A percentile compares a stretch with the other conserved stretches of the same genome.
These are phyloP conservation scores for Fusarium sublunatum DNA, from an alignment of 2,329 filamentous ascomycete species.

Conservation along the genomic window DNA sequence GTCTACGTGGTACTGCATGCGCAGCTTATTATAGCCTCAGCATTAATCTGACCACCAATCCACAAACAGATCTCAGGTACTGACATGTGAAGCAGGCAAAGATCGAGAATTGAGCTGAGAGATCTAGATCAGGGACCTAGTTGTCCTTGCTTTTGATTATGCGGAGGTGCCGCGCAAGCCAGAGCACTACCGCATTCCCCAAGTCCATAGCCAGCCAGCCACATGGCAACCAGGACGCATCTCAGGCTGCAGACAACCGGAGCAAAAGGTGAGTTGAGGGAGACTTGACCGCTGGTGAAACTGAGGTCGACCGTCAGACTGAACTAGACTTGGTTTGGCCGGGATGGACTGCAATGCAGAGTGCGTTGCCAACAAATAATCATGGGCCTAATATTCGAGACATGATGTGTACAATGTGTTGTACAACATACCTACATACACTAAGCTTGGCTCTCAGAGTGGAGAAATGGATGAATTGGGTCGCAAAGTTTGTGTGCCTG, in stretches of 20 bases:
- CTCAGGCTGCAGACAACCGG: slow-evolving; percentile 4
- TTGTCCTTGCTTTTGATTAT: slow-evolving; percentile 12
- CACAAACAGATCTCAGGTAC: slow-evolving; percentile 34
- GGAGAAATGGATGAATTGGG: slow-evolving; percentile 10
- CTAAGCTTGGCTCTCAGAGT: slow-evolving; percentile 16
- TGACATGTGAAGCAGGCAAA: slow-evolving; percentile 38
- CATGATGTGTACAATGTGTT: slow-evolving; percentile 26
- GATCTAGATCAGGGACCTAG: slow-evolving; percentile 35
- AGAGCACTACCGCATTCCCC: slow-evolving; percentile 31
- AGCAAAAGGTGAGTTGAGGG: slow-evolving; percentile 24
- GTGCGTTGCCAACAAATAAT: slow-evolving; percentile 35
- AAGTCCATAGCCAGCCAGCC: slow-evolving; percentile 33
- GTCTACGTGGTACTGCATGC: not conserved
- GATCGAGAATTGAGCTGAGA: slow-evolving; percentile 27
- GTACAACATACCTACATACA: slow-evolving; percentile 6
- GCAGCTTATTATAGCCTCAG: not conserved
- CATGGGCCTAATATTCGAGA: slow-evolving; percentile 10
- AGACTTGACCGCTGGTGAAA: slow-evolving; percentile 10
- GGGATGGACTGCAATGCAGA: slow-evolving; percentile 23
- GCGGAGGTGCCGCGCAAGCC: not conserved
- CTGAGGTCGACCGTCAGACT: slow-evolving; percentile 4
- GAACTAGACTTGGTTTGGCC: slow-evolving; percentile 12
- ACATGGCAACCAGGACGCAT: slow-evolving; percentile 29
- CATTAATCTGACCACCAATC: slow-evolving; percentile 10
- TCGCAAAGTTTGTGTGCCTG: slow-evolving; percentile 27